These are phyloP conservation scores for Penicillium coprophilum DNA, from an alignment of 495 filamentous ascomycete genomes.

Conservation along the genomic window DNA sequence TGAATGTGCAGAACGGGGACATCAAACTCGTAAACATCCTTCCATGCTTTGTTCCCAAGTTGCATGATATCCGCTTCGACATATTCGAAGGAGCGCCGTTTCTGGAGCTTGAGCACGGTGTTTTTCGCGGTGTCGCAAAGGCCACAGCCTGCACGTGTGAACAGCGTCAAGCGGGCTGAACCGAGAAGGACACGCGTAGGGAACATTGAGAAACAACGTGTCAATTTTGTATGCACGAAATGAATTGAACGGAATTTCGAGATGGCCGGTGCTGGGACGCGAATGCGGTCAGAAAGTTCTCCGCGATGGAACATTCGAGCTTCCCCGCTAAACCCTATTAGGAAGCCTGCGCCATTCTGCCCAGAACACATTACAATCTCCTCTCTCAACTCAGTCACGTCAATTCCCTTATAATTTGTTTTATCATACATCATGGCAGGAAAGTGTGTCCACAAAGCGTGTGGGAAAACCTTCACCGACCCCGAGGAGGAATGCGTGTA, in stretches of 20 bases:
- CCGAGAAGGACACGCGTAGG: slow-evolving; percentile 44
- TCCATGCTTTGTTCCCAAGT: slow-evolving; percentile 65
- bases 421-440: slow-evolving; percentile 60
- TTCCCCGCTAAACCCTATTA: slow-evolving; percentile 41
- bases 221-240: slow-evolving; percentile 2
- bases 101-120: slow-evolving; percentile 68
- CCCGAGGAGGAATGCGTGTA: slow-evolving; percentile 82
- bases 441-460: slow-evolving; percentile 96
- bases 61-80: slow-evolving; percentile 78
- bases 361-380: slow-evolving; percentile 10
- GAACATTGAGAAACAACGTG: slow-evolving; percentile 32
- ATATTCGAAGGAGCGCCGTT: slow-evolving; percentile 69
- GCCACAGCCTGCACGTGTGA: slow-evolving; percentile 75
- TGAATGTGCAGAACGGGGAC: slow-evolving; percentile 79
- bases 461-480: slow-evolving; percentile 84
- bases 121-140: slow-evolving; percentile 75
- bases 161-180: slow-evolving; percentile 73
- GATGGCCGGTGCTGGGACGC: slow-evolving; percentile 1
- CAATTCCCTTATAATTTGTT: background rate
- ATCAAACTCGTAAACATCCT: slow-evolving; percentile 83
- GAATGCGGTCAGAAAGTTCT: slow-evolving; percentile 19
- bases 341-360: slow-evolving; percentile 19
- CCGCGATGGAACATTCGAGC: slow-evolving; percentile 51
- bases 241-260: background rate
- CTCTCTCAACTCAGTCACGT: background rate